Evolutionary conservation across 352 stramenopile genomes (phyloP).

Genomic region (Globisporangium barbulae): DNA sequence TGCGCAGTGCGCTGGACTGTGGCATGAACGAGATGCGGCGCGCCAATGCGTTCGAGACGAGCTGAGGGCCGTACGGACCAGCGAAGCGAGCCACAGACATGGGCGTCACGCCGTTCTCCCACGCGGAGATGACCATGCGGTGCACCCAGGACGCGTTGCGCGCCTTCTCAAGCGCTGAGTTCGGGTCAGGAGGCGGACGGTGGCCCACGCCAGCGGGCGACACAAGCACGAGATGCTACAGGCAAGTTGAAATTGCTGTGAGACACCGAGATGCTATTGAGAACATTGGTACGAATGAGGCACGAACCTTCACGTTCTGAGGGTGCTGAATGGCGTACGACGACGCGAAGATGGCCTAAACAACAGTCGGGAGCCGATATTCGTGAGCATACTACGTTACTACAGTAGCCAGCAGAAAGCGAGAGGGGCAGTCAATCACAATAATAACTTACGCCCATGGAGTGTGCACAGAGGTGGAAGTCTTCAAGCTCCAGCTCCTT

Average conservation of each 20-base stretch:
- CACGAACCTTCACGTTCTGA: conserved; percentile 55
- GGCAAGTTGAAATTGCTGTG: background rate
- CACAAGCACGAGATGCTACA: conserved; percentile 68
- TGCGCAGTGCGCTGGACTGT: conserved; percentile 59
- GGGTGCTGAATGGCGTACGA: conserved; percentile 66
- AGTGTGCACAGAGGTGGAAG: conserved; percentile 78
- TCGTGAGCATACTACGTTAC: background rate
- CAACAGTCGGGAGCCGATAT: background rate
- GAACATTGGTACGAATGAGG: background rate
- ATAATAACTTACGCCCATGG: conserved; percentile 57
- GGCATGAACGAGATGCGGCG: conserved; percentile 78
- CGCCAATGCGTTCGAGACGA: conserved; percentile 67
- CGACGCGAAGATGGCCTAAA: conserved; percentile 78
- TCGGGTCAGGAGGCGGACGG: conserved; percentile 41
- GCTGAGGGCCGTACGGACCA: conserved; percentile 72
- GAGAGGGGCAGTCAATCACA: background rate
- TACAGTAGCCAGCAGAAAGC: too few species aligned
- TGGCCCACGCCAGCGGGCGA: conserved; percentile 69
- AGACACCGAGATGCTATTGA: background rate
- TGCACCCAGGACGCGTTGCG: conserved; percentile 51
- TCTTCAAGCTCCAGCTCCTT: conserved; percentile 64
- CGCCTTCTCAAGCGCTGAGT: conserved; percentile 31
- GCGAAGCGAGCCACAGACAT: conserved; percentile 71
- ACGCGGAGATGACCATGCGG: conserved; percentile 46
- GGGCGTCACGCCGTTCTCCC: conserved; percentile 67